Percentiles rank a stretch among this genome's conserved stretches.
Conservation (phyloP, 768 basidiomycete genomes). For the Agaricus sinodeliciosus region DNA sequence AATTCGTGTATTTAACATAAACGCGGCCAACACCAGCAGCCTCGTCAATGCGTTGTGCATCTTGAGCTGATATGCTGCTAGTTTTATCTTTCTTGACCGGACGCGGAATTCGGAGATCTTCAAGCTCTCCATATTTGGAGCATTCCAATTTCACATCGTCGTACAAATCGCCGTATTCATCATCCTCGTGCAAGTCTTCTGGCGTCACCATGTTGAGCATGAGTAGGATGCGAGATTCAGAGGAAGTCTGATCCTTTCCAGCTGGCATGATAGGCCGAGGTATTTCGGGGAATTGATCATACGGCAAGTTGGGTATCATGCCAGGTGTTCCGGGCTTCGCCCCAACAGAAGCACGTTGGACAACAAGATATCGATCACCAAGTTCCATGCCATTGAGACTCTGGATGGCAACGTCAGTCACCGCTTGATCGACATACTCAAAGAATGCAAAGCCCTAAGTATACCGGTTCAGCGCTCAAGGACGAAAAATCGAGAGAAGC, state of each 20-base stretch:
- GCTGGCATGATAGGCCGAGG: conserved; percentile 87
- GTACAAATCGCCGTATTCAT: conserved; percentile 89
- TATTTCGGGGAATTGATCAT: conserved; percentile 77
- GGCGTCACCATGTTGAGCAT: conserved; percentile 98
- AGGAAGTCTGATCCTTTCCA: conserved; percentile 46
- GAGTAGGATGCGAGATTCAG: conserved; percentile 79
- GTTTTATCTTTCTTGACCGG: conserved; percentile 83
- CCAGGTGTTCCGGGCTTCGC: conserved; percentile 68
- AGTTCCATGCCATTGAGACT: conserved; percentile 97
- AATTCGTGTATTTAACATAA: conserved; percentile 78
- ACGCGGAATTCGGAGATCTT: conserved; percentile 83
- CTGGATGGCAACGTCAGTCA: conserved; percentile 94
- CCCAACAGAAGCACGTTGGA: conserved; percentile 94
- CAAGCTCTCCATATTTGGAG: conserved; percentile 69
- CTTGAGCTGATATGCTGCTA: conserved; percentile 59
- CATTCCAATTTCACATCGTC: conserved; percentile 95
- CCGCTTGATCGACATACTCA: conserved; percentile 85
- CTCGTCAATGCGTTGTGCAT: conserved; percentile 74
- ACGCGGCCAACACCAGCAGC: conserved; percentile 92
- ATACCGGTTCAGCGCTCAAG: conserved; percentile 5
- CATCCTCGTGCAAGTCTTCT: conserved; percentile 85
- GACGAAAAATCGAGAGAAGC: neutral
- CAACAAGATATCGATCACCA: conserved; percentile 91
- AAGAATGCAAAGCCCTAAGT: conserved; percentile 96
- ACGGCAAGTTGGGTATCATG: conserved; percentile 63